Evolutionary conservation across 768 basidiomycete species (phyloP), one percentile per base, ranked within the genome.

Genomic region (Leucocoprinus sp.): DNA sequence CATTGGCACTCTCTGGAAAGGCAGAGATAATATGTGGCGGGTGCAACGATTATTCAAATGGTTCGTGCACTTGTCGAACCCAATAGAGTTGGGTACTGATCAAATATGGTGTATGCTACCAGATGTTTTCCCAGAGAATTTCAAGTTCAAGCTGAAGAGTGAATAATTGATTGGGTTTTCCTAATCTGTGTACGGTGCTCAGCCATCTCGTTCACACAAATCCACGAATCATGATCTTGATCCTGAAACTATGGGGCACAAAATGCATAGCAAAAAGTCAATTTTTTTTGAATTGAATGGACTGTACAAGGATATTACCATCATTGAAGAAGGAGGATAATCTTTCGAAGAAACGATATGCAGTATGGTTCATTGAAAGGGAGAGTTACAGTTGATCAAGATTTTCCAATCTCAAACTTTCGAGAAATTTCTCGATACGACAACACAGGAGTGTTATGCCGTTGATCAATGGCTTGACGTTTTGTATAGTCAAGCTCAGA

Each of bases 61-160:
- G 95, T 96, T 11, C 80, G 96, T 28, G 84, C 93, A 48, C 75
- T 98, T 23, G 96, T 99, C 17, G 96, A 99, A 56, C 91, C 96
- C 96, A 1, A 78, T 99, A 41, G 96, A 99, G 59, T 67, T 99
- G 54, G 96, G 98, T 61, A 99, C 96, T 11, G 96, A 99, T 64
- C 95, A 96, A 52, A 99, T 99, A 52, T 98, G 96, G 96, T 99
- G 96, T 65, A 99, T 99, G 96, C 80, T 98, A 19, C 96, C 96
- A 3, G 92, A 90, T 2, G 79, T 92, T 11, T 99, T 99, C 64
- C 96, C 96, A 2, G 96, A 98, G 65, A 90, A 96, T 64, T 98
- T 97, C 80, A 84, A 82, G 61, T 97, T 98, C 74, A 82, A 93
- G 59, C 74, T 97, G 49, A 69, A 71, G 36, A 84, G 76, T 55